These are phyloP conservation scores for Hypholoma fasciculare DNA, from an alignment of 768 basidiomycete species.

Conservation along the genomic window DNA sequence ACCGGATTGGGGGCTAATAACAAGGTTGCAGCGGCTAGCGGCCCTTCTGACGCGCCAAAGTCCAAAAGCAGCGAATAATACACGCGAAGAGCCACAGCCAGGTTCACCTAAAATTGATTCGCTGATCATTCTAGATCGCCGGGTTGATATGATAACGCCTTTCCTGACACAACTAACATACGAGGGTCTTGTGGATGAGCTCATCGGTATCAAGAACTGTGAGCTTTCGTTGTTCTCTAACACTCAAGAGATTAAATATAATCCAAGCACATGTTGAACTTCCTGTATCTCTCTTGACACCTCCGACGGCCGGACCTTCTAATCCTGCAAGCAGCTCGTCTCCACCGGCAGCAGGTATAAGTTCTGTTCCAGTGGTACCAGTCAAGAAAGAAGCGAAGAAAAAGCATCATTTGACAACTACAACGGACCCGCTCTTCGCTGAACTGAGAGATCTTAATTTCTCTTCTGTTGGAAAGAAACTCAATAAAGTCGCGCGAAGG, in stretches of 20 bases:
- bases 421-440: constrained; percentile 76
- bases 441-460: constrained; percentile 94
- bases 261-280: constrained; percentile 73
- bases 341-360: constrained; percentile 27
- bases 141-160: constrained; percentile 94
- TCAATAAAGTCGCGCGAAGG: constrained; percentile 80
- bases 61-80: constrained; percentile 36
- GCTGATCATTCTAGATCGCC: constrained; percentile 86
- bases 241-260: background rate
- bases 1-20: background rate
- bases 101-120: constrained; percentile 74
- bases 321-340: constrained; percentile 41
- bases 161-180: constrained; percentile 95
- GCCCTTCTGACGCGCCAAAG: constrained; percentile 65
- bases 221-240: constrained; percentile 23
- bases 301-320: constrained; percentile 46
- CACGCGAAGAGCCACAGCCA: constrained; percentile 39
- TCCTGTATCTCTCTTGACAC: constrained; percentile 67
- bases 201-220: constrained; percentile 90
- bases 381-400: constrained; percentile 81
- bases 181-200: constrained; percentile 92
- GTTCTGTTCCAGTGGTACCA: constrained; percentile 44
- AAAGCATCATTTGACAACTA: constrained; percentile 81
- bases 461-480: constrained; percentile 77
- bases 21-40: constrained; percentile 62